Evolutionary conservation across 78 protist species (phyloP).

Genomic region (Dictyostelium firmibasis): DNA sequence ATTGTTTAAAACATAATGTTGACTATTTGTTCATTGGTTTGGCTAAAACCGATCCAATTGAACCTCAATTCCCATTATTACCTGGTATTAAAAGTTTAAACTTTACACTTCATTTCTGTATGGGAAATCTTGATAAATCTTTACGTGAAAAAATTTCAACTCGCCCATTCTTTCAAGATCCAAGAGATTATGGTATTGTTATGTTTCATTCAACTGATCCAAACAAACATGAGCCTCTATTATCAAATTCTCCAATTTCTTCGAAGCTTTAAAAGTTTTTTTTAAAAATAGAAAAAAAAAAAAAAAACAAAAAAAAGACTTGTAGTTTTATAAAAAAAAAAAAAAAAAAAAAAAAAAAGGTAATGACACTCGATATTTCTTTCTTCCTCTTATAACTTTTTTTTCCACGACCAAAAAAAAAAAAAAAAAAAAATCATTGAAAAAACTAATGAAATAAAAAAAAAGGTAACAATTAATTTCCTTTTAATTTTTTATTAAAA

Average conservation of each 20-base stretch:
- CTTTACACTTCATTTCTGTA: conserved; percentile 25
- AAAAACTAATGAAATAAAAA: neutral
- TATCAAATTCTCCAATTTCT: conserved; percentile 8
- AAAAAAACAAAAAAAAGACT: neutral
- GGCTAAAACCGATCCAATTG: conserved; percentile 69
- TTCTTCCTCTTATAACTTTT: neutral
- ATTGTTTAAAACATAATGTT: conserved; percentile 20
- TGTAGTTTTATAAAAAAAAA: neutral
- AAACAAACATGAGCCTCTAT: neutral
- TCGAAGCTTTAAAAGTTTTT: neutral
- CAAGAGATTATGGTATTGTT: conserved; percentile 50
- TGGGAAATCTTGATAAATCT: neutral
- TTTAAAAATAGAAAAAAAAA: neutral
- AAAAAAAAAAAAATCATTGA: no score
- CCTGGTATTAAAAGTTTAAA: conserved; percentile 56
- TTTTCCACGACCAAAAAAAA: neutral
- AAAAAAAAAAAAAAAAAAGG: neutral
- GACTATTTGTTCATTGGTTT: conserved; percentile 65
- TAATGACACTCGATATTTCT: neutral
- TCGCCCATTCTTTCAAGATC: conserved; percentile 58
- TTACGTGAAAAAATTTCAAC: neutral
- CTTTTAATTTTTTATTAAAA: no score
- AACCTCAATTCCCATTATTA: conserved; percentile 45
- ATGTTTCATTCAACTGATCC: conserved; percentile 15
- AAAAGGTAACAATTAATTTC: no score